Base-by-base conservation (phyloP, 1,284 basidiomycete species). In the Coriolopsis trogii region DNA sequence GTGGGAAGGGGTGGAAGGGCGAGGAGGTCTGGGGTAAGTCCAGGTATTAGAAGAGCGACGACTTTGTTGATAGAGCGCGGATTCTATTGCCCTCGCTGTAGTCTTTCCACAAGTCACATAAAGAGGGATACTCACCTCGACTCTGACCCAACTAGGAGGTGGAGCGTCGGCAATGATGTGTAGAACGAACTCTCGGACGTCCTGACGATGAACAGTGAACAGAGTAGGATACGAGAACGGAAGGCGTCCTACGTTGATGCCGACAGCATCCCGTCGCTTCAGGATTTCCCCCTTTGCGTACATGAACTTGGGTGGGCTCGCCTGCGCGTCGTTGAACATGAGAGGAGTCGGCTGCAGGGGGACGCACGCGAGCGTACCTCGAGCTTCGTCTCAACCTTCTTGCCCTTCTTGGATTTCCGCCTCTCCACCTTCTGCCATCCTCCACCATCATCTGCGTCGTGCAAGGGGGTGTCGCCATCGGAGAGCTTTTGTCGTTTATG, bases 151-250 rank as follows among this genome's bases (percentile, higher is more conserved):
- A 45, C 84, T 83, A 0, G 89, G 87, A 2, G 87, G 85, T 21
- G 88, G 85, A 5, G 84, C 85, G 61, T 95, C 92, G 0, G 89
- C 87, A n/a, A 87, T 71, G 38, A 95, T 74, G 63, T 93, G 89
- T 3, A 96, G 71, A 4, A 89, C 78, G 26, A 96, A 75, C 64
- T 96, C 93, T 18, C 93, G 81, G 24, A 95, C 78, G 65, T 95
- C 91, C 93, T 95, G 60, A 10, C 37, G 16, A 44, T 7, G 18
- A 18, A 26, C 3, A 26, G n/a, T 29, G 9, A 18, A 46, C 31
- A 33, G 12, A 33, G 18, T 15, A 12, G 34, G 23, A 9, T 21
- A 10, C n/a, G 10, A n/a, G 9, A 26, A 24, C 2, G 16, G 4
- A 28, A 20, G 28, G 16, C 25, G 20, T 29, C 87, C 60, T 63